Conservation (phyloP, 202 grass and related monocot genomes). For the Setaria viridis region DNA sequence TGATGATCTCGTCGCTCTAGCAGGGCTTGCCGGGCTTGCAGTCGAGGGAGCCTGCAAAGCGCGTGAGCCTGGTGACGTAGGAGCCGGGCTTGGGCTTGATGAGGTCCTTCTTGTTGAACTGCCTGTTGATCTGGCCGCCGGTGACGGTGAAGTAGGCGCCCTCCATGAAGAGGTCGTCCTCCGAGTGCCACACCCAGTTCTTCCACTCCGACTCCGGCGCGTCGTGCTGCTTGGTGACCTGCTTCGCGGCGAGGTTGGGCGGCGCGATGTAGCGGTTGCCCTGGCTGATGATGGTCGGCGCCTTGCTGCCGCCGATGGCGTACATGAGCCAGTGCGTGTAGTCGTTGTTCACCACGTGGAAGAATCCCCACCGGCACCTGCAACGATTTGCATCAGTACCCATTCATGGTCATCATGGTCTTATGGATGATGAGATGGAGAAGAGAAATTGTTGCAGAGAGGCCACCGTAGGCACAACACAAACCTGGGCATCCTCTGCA, state of each 20-base stretch:
- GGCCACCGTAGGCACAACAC: too few relatives aligned
- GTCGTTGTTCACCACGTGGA: constrained; percentile 94
- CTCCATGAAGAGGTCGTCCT: constrained; percentile 75
- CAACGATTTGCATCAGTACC: background rate
- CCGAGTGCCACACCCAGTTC: constrained; percentile 80
- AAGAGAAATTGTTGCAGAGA: too few relatives aligned
- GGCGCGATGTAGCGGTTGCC: constrained; percentile 85
- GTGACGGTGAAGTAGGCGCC: constrained; percentile 64
- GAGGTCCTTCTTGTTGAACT: constrained; percentile 54
- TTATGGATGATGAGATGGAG: background rate
- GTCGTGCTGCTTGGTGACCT: constrained; percentile 64
- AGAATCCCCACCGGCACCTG: constrained; percentile 84
- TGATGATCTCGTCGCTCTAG: constrained; percentile 22
- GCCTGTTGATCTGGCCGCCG: constrained; percentile 44
- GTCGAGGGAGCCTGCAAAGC: constrained; percentile 56
- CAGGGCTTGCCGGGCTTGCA: constrained; percentile 65
- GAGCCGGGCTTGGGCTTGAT: constrained; percentile 62
- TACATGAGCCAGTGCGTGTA: constrained; percentile 97
- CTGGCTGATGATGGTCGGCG: constrained; percentile 84
- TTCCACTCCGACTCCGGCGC: constrained; percentile 62
- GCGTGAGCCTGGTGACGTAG: constrained; percentile 71
- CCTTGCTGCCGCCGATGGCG: constrained; percentile 83
- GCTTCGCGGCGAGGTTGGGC: constrained; percentile 69
- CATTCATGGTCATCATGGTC: too few relatives aligned
- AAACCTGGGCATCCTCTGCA: constrained; percentile 72